Base-by-base conservation (phyloP, 2,329 filamentous ascomycete genomes). In the Fusarium globosum region DNA sequence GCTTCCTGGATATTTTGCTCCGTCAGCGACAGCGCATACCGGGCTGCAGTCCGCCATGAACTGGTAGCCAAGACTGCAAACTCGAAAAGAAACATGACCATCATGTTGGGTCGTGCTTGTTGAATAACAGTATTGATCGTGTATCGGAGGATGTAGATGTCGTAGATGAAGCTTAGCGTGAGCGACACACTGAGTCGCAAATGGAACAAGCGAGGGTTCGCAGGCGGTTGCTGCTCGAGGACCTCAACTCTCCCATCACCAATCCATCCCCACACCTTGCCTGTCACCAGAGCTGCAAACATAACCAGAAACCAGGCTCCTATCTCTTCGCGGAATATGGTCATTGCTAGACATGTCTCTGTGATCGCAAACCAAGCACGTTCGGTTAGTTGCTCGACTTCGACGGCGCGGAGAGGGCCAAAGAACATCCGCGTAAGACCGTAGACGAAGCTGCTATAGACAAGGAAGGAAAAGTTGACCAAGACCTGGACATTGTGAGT, bases 61-160 rank as follows among this genome's bases (percentile, higher is more conserved):
- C 91, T 92, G 15, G 97, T 92, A 6, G 91, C 88, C 68, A 98
- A 85, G 48, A 99, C 91, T 42, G 96, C 95, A 80, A 98, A 98
- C 82, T 99, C 96, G 77, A 99, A 99, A 11, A 97, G 91, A 79
- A 99, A 99, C 95, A 99, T 98, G 72, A 99, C 95, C 95, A 98
- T 99, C 93, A 99, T 98, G 67, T 97, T 96, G 1, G 96, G 95
- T n/a, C 93, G 89, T 5, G 96, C 94, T 80, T 97, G 92, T 65
- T 93, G 91, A 56, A 98, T 91, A 38, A 98, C 95, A 0, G 93
- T 94, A 35, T 91, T 89, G 69, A 97, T 87, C 66, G 93, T 92
- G 81, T 97, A 98, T 55, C 88, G 88, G 73, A 98, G 90, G 83
- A 99, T 91, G 80, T 88, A 92, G 30, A 91, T 81, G 79, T 97